Evolutionary conservation across 2,329 filamentous ascomycete genomes (phyloP).

Genomic region (Fusarium lateritium): DNA sequence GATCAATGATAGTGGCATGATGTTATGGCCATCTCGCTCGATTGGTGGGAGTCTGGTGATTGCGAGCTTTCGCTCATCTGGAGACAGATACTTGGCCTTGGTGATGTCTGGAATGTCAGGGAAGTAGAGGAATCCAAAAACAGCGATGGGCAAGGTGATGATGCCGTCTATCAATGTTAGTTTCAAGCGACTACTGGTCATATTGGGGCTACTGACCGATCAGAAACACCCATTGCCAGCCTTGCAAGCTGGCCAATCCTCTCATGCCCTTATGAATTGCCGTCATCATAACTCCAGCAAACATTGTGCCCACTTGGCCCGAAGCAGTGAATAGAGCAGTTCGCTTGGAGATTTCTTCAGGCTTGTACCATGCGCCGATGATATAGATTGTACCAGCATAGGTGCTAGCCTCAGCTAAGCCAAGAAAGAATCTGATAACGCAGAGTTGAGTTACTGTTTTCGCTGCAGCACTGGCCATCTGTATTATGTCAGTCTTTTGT

Average conservation of each 20-base stretch:
- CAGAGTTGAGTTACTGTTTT: constrained; percentile 50
- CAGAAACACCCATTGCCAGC: constrained; percentile 65
- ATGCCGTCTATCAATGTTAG: constrained; percentile 33
- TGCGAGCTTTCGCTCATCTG: constrained; percentile 52
- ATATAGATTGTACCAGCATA: constrained; percentile 54
- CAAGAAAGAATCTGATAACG: constrained; percentile 50
- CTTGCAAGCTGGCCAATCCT: constrained; percentile 57
- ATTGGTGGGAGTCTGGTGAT: constrained; percentile 52
- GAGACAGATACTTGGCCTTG: constrained; percentile 53
- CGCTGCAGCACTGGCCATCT: constrained; percentile 52
- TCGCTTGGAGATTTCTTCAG: constrained; percentile 70
- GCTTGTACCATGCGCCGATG: constrained; percentile 67
- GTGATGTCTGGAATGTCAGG: constrained; percentile 53
- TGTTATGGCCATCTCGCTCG: constrained; percentile 53
- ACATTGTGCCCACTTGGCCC: constrained; percentile 70
- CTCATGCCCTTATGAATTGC: constrained; percentile 54
- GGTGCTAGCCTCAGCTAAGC: constrained; percentile 49
- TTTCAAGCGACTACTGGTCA: rapidly evolving
- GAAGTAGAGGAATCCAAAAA: constrained; percentile 45
- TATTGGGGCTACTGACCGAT: constrained; percentile 11
- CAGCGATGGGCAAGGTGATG: constrained; percentile 42
- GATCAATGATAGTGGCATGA: constrained; percentile 48
- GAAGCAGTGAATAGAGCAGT: constrained; percentile 71
- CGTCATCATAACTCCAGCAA: constrained; percentile 70
- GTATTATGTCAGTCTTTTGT: rapidly evolving